Conservation (phyloP, 2,329 filamentous ascomycete species). For the Atkinsonella hypoxylon region DNA sequence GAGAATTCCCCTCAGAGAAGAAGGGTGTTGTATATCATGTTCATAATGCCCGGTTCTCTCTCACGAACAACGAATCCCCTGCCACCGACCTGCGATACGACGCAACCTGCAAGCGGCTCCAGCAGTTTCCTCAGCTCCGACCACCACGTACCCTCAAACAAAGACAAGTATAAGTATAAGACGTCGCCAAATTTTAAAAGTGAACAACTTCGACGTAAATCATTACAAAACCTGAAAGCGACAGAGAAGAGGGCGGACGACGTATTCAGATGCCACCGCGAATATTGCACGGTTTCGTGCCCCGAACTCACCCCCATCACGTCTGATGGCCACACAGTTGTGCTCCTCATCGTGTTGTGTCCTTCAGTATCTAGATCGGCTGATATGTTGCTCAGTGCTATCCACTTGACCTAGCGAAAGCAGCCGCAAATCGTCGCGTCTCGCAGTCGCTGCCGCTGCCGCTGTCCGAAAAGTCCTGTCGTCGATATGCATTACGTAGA, state of each 20-base stretch:
- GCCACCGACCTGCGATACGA: not conserved
- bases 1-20: no score
- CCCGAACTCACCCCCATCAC: constrained; percentile 3
- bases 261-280: not conserved
- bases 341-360: not conserved
- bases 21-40: not conserved
- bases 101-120: not conserved
- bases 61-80: not conserved
- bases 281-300: constrained; percentile 5
- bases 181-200: not conserved
- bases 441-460: constrained; percentile 5
- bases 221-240: not conserved
- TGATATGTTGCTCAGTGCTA: not conserved
- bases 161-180: not conserved
- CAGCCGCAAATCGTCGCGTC: not conserved
- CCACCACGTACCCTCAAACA: not conserved
- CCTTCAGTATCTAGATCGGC: not conserved
- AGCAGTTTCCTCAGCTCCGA: not conserved
- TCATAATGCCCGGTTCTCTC: not conserved
- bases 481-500: not conserved
- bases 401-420: not conserved
- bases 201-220: not conserved
- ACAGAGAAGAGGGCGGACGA: not conserved
- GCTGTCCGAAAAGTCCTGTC: not conserved
- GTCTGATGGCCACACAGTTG: constrained; percentile 2